Conservation (phyloP, 371 early-diverging fungal genomes). For the Entomophthora muscae region DNA sequence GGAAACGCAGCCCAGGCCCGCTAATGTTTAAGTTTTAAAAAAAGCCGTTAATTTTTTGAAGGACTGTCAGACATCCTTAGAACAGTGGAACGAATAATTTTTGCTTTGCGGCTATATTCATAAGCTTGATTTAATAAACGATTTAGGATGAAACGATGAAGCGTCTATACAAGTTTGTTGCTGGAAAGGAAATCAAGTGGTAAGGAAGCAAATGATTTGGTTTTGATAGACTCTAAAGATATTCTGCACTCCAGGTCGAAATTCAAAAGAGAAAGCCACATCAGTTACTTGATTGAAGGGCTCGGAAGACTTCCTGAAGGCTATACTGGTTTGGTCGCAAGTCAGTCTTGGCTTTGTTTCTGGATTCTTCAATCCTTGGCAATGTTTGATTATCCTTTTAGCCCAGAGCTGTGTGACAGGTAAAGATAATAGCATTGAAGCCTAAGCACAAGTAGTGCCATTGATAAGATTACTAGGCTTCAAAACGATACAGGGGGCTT, state of each 20-base stretch:
- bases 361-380: conserved; percentile 79
- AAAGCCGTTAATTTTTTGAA: too few species aligned
- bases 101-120: too few species aligned
- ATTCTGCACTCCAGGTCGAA: neutral
- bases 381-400: conserved; percentile 35
- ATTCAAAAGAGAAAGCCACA: neutral
- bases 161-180: neutral
- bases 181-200: neutral
- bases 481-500: conserved; percentile 71
- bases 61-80: too few species aligned
- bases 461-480: conserved; percentile 40
- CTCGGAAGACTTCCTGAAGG: neutral
- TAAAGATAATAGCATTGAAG: conserved; percentile 9
- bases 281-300: neutral
- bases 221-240: too few species aligned
- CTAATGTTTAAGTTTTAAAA: too few species aligned
- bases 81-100: too few species aligned
- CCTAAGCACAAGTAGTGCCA: conserved; percentile 18
- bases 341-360: conserved; percentile 79
- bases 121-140: too few species aligned
- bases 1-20: too few species aligned
- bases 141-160: neutral
- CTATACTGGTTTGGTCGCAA: conserved; percentile 54
- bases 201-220: neutral
- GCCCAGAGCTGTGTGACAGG: conserved; percentile 23